Conservation (phyloP, 1,284 basidiomycete genomes). For the Ganoderma resinaceum region DNA sequence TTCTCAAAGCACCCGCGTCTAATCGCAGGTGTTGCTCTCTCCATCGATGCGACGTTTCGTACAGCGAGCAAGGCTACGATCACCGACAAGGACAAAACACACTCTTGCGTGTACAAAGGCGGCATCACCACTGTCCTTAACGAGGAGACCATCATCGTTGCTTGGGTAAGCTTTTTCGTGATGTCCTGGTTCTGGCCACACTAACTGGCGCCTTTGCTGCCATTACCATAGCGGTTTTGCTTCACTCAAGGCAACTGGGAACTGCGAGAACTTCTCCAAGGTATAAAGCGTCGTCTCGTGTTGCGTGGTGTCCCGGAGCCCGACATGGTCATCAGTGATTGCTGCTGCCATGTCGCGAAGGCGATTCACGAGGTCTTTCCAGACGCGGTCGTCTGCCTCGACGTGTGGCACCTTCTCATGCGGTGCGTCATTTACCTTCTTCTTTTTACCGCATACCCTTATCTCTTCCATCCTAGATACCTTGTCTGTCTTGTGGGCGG, state of each 20-base stretch:
- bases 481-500: neutral
- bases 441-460: no score
- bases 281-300: slow-evolving; percentile 21
- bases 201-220: neutral
- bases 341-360: slow-evolving; percentile 34
- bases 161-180: slow-evolving; percentile 1
- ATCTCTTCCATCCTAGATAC: neutral
- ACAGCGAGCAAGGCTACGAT: neutral
- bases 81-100: neutral
- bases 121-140: slow-evolving; percentile 6
- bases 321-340: slow-evolving; percentile 33
- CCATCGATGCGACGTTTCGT: neutral
- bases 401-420: slow-evolving; percentile 29
- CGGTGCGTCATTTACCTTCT: slow-evolving; percentile 14
- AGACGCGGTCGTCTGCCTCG: slow-evolving; percentile 14
- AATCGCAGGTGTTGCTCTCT: neutral
- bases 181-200: neutral
- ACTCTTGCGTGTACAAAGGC: neutral
- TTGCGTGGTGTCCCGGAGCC: slow-evolving; percentile 25
- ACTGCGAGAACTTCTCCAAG: slow-evolving; percentile 30
- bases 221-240: slow-evolving; percentile 12
- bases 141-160: neutral
- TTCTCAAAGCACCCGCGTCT: neutral
- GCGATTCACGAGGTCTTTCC: slow-evolving; percentile 24
- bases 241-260: slow-evolving; percentile 19